A percentile compares a stretch with the other conserved stretches of the same genome.
Evolutionary conservation across 116 monocot species (phyloP).

Genomic region (Iris pallida): DNA sequence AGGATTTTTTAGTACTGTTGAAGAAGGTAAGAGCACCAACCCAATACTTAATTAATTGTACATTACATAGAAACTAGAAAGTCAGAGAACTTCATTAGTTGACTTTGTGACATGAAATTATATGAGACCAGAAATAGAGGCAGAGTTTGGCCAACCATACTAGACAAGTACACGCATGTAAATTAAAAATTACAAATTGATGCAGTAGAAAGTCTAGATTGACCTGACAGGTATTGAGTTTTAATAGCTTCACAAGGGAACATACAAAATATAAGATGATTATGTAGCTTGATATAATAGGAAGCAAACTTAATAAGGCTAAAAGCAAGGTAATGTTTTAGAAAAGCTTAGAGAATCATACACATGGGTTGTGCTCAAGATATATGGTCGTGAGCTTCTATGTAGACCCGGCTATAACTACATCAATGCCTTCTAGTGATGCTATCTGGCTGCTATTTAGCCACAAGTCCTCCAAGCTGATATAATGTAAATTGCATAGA

Average conservation of each 20-base stretch:
- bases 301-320: slow-evolving; percentile 1
- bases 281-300: not conserved
- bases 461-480: slow-evolving; percentile 91
- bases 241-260: not conserved
- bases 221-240: slow-evolving; percentile 1
- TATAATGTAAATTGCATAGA: not conserved
- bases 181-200: not conserved
- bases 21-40: too few relatives aligned
- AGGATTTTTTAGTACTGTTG: too few relatives aligned
- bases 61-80: too few relatives aligned
- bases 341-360: slow-evolving; percentile 29
- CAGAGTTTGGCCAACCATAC: too few relatives aligned
- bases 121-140: too few relatives aligned
- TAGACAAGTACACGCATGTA: not conserved
- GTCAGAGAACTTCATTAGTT: too few relatives aligned
- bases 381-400: slow-evolving; percentile 86
- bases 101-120: too few relatives aligned
- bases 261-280: not conserved
- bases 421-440: slow-evolving; percentile 66
- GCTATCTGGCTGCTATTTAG: slow-evolving; percentile 92
- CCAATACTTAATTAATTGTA: too few relatives aligned
- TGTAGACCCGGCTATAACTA: slow-evolving; percentile 65
- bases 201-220: not conserved
- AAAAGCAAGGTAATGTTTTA: not conserved
- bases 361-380: slow-evolving; percentile 96